Evolutionary conservation across 345 rosid species (phyloP), one percentile per base, ranked within the genome.

Genomic region (Citropsis articulata): DNA sequence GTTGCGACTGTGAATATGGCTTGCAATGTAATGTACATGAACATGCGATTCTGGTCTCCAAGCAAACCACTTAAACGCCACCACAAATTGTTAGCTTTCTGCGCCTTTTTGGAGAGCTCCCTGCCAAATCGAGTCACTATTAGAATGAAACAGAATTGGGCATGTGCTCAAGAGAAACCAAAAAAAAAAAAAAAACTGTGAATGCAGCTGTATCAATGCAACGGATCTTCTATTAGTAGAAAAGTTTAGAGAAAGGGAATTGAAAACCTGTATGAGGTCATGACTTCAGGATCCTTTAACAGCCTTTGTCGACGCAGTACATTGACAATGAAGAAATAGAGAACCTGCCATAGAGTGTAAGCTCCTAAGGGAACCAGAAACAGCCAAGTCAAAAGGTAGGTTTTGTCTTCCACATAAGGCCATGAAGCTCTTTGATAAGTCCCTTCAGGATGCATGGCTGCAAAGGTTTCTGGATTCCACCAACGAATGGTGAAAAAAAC

Each of bases 401-500:
- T 72, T 66, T 87, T 88, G 80, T 89, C 97, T 84, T 93, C 97
- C 24, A 90, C 93, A 75, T 92, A 92, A 31, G 98, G 99, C 99
- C 99, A 93, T 24, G 94, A 91, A 35, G 42, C 83, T 72, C 96
- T 87, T 61, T 73, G 84, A 62, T 88, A 84, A 27, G 86, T 85
- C 78, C 98, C 99, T 77, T 83, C 90, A 70, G 93, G 97, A 80
- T 85, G 98, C 98, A 93, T 93, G 68, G 94, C 98, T 60, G 87
- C 96, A 76, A 95, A 92, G 21, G 96, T 93, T 63, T 85, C 86
- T 12, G 98, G 99, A 84, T 93, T 93, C 99, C 97, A 95, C 99
- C 99, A 95, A 57, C 96, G 87, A 66, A 95, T 91, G 18, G 99
- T 95, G 90, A 95, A 95, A 86, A 95, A 92, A 67, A 93, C 99